Percentiles rank a stretch among this genome's conserved stretches.
These are phyloP conservation scores for Cercospora citrullina DNA, from an alignment of 2,329 filamentous ascomycete genomes.

Conservation along the genomic window DNA sequence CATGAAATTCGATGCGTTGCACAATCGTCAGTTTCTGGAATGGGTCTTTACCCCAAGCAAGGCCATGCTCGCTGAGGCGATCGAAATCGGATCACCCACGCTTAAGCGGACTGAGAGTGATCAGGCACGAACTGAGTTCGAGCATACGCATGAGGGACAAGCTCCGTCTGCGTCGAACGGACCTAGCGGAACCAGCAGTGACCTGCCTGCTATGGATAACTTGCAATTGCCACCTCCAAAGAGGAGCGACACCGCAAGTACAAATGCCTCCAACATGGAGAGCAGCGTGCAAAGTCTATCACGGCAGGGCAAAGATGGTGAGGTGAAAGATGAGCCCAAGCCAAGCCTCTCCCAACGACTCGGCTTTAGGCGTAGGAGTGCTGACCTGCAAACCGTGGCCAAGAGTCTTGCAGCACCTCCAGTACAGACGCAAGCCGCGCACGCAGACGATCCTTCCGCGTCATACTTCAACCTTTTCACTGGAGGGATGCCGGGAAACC, in stretches of 20 bases:
- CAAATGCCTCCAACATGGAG: constrained; percentile 20
- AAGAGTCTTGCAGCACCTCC: constrained; percentile 15
- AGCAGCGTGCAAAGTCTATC: constrained; percentile 8
- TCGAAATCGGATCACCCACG: constrained; percentile 26
- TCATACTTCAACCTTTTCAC: constrained; percentile 89
- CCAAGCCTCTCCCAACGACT: constrained; percentile 48
- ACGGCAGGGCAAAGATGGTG: constrained; percentile 11
- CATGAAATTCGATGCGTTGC: constrained; percentile 98
- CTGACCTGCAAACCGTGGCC: constrained; percentile 39
- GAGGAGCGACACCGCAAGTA: constrained; percentile 28
- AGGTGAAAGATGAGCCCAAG: constrained; percentile 18
- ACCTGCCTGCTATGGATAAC: constrained; percentile 15
- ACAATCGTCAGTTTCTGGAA: constrained; percentile 94
- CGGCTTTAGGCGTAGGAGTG: constrained; percentile 56
- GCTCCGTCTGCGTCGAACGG: constrained; percentile 25
- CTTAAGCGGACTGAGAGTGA: constrained; percentile 37
- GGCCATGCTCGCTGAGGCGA: constrained; percentile 68
- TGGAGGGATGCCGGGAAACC: constrained; percentile 57
- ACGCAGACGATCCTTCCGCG: constrained; percentile 50
- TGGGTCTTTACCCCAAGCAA: constrained; percentile 93
- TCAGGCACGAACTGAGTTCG: constrained; percentile 36
- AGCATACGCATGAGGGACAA: constrained; percentile 35
- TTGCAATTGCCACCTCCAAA: constrained; percentile 27
- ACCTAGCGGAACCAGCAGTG: constrained; percentile 3
- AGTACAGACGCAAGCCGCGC: constrained; percentile 11